Evolutionary conservation across 129 eudicot genomes (phyloP).

Genomic region (Dittrichia graveolens): DNA sequence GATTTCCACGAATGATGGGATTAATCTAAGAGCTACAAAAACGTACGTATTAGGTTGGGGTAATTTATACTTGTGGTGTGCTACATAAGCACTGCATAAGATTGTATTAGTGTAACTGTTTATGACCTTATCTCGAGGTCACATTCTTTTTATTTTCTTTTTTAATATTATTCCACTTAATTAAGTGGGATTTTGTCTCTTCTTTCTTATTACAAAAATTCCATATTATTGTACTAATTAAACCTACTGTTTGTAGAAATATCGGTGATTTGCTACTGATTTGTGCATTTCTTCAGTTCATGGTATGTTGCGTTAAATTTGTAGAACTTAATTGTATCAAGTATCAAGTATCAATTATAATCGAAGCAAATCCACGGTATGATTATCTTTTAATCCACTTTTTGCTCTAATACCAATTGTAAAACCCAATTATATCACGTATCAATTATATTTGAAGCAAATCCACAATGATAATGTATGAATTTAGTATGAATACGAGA

Average conservation of each 20-base stretch:
- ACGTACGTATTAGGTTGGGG: slow-evolving; percentile 10
- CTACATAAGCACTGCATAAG: slow-evolving; percentile 40
- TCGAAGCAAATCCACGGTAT: no score
- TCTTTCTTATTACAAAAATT: neutral
- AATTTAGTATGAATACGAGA: no score
- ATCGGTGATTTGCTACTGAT: neutral
- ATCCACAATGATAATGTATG: no score
- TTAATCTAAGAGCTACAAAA: neutral
- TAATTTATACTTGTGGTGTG: slow-evolving; percentile 45
- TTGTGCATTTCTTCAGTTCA: neutral
- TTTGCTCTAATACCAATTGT: no score
- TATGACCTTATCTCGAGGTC: slow-evolving; percentile 91
- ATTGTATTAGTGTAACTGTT: slow-evolving; percentile 26
- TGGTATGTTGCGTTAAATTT: no score
- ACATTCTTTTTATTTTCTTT: slow-evolving; percentile 41
- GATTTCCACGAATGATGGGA: neutral
- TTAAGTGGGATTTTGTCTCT: slow-evolving; percentile 19
- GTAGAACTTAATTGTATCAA: no score
- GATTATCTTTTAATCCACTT: no score
- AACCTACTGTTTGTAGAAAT: slow-evolving; percentile 2
- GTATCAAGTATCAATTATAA: no score
- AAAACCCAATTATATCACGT: no score
- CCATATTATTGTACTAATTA: slow-evolving; percentile 32
- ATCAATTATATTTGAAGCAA: no score
- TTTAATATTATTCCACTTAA: neutral